Evolutionary conservation across 345 rosid species (phyloP).

Genomic region (Gossypium anomalum): DNA sequence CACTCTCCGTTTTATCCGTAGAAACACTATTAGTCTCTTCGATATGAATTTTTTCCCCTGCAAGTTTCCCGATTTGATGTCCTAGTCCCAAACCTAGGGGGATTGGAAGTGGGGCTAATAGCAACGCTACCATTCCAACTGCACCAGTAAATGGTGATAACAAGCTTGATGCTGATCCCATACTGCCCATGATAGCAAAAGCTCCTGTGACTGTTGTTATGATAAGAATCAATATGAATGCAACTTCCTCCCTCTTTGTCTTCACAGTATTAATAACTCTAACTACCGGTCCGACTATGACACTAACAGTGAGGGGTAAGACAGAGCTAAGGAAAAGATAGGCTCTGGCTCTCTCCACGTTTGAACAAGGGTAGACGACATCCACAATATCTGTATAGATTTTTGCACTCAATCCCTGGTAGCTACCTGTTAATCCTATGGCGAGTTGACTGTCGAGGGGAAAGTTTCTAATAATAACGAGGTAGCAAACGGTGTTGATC

Average conservation of each 20-base stretch:
- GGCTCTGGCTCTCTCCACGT: constrained; percentile 33
- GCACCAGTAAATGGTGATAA: constrained; percentile 30
- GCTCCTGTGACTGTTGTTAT: constrained; percentile 63
- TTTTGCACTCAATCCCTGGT: constrained; percentile 73
- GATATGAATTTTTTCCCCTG: constrained; percentile 26
- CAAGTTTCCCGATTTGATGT: constrained; percentile 11
- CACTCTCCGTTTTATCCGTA: background rate
- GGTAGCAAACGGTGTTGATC: constrained; percentile 82
- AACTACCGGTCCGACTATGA: constrained; percentile 40
- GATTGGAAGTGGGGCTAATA: constrained; percentile 47
- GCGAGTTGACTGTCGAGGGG: constrained; percentile 54
- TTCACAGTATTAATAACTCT: constrained; percentile 19
- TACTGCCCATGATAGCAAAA: constrained; percentile 58
- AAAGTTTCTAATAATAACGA: constrained; percentile 48
- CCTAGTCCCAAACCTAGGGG: constrained; percentile 27
- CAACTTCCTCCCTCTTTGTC: constrained; percentile 17
- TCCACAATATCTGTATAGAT: constrained; percentile 64
- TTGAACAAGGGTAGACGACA: constrained; percentile 28
- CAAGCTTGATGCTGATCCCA: constrained; percentile 23
- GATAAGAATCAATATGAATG: constrained; percentile 40
- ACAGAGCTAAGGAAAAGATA: constrained; percentile 66
- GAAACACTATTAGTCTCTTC: constrained; percentile 27
- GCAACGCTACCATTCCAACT: constrained; percentile 41
- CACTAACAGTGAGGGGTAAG: constrained; percentile 41
- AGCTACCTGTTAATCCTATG: constrained; percentile 70